Base-by-base conservation (phyloP, 2,329 filamentous ascomycete genomes). In the Fusarium illudens region DNA sequence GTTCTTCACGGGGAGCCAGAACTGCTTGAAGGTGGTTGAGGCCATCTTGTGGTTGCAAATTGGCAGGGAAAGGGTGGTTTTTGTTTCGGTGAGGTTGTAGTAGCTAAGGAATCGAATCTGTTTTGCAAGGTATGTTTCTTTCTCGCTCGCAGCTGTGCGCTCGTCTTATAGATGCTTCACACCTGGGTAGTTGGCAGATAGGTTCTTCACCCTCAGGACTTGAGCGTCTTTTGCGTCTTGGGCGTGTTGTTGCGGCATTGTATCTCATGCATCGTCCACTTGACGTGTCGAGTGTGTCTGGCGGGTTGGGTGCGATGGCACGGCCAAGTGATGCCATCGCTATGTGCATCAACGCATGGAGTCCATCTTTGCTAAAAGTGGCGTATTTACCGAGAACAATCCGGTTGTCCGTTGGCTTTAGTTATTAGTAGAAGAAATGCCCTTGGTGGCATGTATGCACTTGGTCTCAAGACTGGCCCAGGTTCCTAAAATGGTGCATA, bases 1-100 rank as follows among this genome's bases (percentile, higher is more conserved):
- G 33, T 60, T 60, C 25, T 63, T 63, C 29, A 56, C 57, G 1
- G 60, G 56, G 22, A 63, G 42, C 46, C 46, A 50, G 29, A 33
- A 50, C 9, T 34, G 29, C 19, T 34, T 50, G 19, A 50, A 50
- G 29, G 46, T 34, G 13, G 19, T 12, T n/a, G 46, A 4, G 9
- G 13, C 12, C 46, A 50, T 44, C 15, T 7, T 27, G 22, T 27
- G 9, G 15, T 50, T 9, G 17, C n/a, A 11, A 50, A n/a, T 2
- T 22, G 19, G 25, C 13, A 33, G 19, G 10, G 19, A 22, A 20
- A 10, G 9, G 11, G 27, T n/a, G 30, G 11, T 20, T 19, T 19
- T 30, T 15, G 10, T 12, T 9, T 5, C 13, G 7, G 5, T 48
- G 2, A 12, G 11, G 7, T 19, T 2, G 20, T 6, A 25, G 15